phyloP scores from a whole-genome alignment of 1,139 yeast genomes.

The Starmera stellimalicola region DNA sequence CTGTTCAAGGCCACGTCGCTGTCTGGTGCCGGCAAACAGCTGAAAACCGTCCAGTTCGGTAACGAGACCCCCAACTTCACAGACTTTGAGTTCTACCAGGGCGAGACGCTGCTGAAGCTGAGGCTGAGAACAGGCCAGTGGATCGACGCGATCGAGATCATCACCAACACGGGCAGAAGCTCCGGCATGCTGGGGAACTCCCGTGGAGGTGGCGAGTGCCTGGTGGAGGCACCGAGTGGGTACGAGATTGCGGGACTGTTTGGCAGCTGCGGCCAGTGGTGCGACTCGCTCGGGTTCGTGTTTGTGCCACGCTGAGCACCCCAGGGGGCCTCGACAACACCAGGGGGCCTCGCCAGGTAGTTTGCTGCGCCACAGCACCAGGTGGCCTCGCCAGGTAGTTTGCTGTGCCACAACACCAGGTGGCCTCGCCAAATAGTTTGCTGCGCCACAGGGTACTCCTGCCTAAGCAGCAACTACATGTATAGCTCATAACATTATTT shows the following conservation, averaged over 20 bases:
- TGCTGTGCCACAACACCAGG: no score
- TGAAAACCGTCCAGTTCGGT: constrained; percentile 35
- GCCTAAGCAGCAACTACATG: no score
- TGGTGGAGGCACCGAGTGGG: constrained; percentile 52
- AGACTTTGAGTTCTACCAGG: constrained; percentile 45
- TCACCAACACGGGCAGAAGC: constrained; percentile 43
- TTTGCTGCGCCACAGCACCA: no score
- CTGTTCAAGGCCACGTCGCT: constrained; percentile 14
- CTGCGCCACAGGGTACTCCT: no score
- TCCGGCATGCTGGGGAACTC: constrained; percentile 51
- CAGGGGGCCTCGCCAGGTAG: no score
- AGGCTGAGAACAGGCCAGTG: constrained; percentile 72
- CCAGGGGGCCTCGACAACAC: no score
- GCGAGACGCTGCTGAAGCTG: constrained; percentile 53
- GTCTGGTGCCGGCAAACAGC: constrained; percentile 5
- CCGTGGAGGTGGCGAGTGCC: constrained; percentile 59
- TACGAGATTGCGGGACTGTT: constrained; percentile 53
- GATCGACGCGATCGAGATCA: constrained; percentile 76
- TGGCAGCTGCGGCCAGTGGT: constrained; percentile 62
- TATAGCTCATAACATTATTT: no score
- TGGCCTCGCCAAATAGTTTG: no score
- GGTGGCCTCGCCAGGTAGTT: no score
- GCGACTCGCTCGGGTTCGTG: constrained; percentile 55
- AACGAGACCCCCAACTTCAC: constrained; percentile 46
- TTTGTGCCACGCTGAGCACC: constrained; percentile 21